Percentiles rank a stretch among this genome's conserved stretches.
These are phyloP conservation scores for Aspergillus arachidicola DNA, from an alignment of 2,329 filamentous ascomycete genomes.

Conservation along the genomic window DNA sequence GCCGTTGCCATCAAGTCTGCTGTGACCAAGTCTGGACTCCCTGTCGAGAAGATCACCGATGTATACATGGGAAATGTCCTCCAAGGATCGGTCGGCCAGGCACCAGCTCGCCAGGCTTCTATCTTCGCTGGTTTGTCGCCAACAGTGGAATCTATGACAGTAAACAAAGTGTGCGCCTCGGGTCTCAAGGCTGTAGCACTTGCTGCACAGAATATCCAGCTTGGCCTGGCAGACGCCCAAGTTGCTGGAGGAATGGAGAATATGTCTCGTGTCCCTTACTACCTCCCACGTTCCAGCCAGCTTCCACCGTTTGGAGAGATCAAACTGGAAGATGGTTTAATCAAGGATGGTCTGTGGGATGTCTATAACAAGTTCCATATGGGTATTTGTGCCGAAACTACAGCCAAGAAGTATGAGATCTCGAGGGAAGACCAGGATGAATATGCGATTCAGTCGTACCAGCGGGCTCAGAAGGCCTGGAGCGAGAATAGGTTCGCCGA, in stretches of 20 bases:
- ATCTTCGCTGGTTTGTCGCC: constrained; percentile 84
- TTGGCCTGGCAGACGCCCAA: constrained; percentile 84
- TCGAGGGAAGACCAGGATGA: constrained; percentile 85
- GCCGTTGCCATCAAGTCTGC: constrained; percentile 91
- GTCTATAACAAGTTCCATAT: constrained; percentile 98
- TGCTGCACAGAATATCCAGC: constrained; percentile 91
- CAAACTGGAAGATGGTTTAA: constrained; percentile 85
- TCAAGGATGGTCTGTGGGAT: constrained; percentile 94
- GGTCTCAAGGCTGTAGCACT: constrained; percentile 90
- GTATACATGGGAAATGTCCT: constrained; percentile 98
- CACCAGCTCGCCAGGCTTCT: constrained; percentile 85
- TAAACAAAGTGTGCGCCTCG: constrained; percentile 98
- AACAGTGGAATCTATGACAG: constrained; percentile 83
- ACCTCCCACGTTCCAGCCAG: constrained; percentile 77
- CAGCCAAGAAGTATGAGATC: constrained; percentile 82
- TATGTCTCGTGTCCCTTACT: constrained; percentile 94
- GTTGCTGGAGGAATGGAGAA: constrained; percentile 97
- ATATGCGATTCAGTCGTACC: constrained; percentile 87
- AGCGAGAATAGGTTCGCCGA: constrained; percentile 79
- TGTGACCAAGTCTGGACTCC: constrained; percentile 80
- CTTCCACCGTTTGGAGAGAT: constrained; percentile 85
- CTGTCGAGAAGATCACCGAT: constrained; percentile 77
- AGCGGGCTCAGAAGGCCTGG: constrained; percentile 89
- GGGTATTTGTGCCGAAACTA: constrained; percentile 95
- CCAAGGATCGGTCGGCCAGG: constrained; percentile 79